Conservation (phyloP, 176 grass and related monocot species). For the Oryza glumipatula region DNA sequence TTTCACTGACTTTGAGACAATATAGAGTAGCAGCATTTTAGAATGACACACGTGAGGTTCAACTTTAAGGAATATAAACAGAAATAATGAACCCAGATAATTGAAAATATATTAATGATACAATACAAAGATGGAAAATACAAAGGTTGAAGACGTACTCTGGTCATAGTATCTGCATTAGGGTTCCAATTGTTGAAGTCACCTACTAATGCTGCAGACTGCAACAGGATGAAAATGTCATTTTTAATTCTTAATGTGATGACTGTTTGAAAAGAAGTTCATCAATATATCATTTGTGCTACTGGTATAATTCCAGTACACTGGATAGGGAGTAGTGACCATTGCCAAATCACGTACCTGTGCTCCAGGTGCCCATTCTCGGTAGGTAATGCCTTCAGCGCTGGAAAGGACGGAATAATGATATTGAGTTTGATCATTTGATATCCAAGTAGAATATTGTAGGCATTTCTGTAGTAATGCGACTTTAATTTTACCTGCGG, state of each 20-base stretch:
- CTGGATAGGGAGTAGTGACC: constrained; percentile 8
- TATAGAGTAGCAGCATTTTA: constrained; percentile 3
- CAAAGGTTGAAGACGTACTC: constrained; percentile 51
- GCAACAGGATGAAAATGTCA: constrained; percentile 49
- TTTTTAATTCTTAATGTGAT: constrained; percentile 33
- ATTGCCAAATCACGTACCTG: constrained; percentile 52
- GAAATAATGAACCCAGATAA: constrained; percentile 33
- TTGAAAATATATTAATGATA: constrained; percentile 38
- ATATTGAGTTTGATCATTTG: constrained; percentile 26
- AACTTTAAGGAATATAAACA: constrained; percentile 31
- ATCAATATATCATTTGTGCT: background rate
- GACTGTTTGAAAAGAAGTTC: background rate
- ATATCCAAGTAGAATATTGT: background rate
- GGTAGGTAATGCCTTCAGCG: constrained; percentile 80
- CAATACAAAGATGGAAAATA: constrained; percentile 29
- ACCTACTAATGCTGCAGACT: constrained; percentile 89
- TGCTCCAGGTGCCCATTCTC: constrained; percentile 98
- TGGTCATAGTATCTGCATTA: constrained; percentile 74
- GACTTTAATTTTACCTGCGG: constrained; percentile 57
- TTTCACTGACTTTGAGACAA: constrained; percentile 25
- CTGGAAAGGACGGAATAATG: constrained; percentile 43
- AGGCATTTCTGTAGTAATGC: background rate
- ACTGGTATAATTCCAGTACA: background rate
- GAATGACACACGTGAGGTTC: background rate
- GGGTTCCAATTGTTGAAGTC: constrained; percentile 99